These are phyloP conservation scores for Fusarium dlaminii DNA, from an alignment of 2,329 filamentous ascomycete genomes.

Conservation along the genomic window DNA sequence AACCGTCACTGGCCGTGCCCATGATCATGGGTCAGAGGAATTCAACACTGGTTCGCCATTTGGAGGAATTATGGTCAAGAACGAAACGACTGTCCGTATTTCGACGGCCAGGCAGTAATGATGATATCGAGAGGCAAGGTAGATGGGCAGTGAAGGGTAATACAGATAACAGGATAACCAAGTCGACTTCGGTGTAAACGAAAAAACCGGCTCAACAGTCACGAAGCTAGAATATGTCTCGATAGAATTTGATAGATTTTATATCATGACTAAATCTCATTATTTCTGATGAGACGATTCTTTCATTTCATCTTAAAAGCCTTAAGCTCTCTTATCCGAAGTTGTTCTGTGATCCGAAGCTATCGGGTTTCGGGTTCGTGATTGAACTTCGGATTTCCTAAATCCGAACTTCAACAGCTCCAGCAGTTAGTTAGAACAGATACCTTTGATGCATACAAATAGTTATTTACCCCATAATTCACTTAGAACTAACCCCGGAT, in stretches of 20 bases:
- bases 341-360: background rate
- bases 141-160: background rate
- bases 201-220: background rate
- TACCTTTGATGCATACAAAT: background rate
- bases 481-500: background rate
- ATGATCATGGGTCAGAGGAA: background rate
- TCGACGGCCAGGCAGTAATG: background rate
- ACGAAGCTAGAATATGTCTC: background rate
- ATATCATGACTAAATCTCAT: background rate
- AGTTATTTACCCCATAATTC: background rate
- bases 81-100: constrained; percentile 29
- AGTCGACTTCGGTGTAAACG: no score
- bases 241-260: background rate
- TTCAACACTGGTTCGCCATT: background rate
- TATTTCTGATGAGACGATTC: no score
- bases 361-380: background rate
- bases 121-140: background rate
- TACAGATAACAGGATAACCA: background rate
- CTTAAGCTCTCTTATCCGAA: background rate
- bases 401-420: background rate
- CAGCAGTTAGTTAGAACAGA: background rate
- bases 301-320: background rate
- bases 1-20: constrained; percentile 19
- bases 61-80: constrained; percentile 39
- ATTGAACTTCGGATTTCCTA: rapidly evolving